Conservation (phyloP, 2,329 filamentous ascomycete species). For the Plenodomus biglobosus region DNA sequence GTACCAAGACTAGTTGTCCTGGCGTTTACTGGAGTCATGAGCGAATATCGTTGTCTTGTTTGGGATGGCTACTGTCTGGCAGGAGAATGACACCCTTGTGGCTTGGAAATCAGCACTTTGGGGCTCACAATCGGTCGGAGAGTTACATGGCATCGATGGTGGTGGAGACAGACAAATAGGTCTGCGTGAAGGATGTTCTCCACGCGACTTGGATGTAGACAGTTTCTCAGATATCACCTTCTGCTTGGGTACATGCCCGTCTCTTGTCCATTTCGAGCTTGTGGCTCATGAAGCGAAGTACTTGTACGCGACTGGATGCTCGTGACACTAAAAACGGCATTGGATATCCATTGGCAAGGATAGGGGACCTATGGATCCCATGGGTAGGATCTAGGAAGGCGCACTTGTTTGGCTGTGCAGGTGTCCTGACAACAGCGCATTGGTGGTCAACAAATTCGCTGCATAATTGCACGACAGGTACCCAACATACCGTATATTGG, state of each 20-base stretch:
- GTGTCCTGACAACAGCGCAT: constrained; percentile 6
- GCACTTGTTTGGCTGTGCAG: constrained; percentile 1
- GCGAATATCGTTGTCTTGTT: neutral
- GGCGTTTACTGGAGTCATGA: constrained; percentile 25
- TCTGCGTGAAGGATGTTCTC: no score
- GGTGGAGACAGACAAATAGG: no score
- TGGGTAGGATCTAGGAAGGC: neutral
- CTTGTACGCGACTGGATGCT: neutral
- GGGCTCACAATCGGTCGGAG: neutral
- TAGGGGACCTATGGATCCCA: no score
- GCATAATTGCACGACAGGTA: neutral
- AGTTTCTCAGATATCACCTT: neutral
- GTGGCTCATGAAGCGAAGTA: neutral
- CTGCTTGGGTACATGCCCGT: neutral
- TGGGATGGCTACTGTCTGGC: neutral
- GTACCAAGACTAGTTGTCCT: constrained; percentile 13
- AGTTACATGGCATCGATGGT: neutral
- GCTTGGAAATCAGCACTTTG: neutral
- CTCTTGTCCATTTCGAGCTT: neutral
- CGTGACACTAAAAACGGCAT: no score
- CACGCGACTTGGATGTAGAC: neutral
- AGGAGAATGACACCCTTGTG: neutral
- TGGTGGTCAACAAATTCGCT: constrained; percentile 15
- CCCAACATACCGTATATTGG: constrained; percentile 1
- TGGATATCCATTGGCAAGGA: constrained; percentile 11